phyloP scores from a whole-genome alignment of 441 rosid species.

The Adansonia gregorii region DNA sequence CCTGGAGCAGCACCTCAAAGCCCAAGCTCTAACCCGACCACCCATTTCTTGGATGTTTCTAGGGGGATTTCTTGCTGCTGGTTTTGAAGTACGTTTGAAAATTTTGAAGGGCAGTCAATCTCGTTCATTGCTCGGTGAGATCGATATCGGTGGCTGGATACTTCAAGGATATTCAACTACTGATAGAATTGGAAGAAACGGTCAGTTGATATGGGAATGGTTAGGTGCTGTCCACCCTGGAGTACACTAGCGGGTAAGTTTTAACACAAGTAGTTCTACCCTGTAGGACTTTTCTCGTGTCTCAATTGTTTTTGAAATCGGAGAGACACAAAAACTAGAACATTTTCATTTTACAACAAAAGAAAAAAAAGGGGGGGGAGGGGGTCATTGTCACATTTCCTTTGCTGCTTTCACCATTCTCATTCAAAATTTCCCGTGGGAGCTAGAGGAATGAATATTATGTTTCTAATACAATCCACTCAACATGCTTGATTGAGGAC shows the following conservation, averaged over 20 bases:
- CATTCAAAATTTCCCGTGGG: conserved; percentile 78
- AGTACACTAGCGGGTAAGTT: conserved; percentile 64
- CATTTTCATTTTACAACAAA: conserved; percentile 55
- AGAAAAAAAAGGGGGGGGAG: too few species aligned
- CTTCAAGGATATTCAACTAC: conserved; percentile 65
- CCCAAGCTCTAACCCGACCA: conserved; percentile 60
- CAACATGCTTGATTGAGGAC: background rate
- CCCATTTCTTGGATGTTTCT: conserved; percentile 91
- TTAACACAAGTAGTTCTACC: conserved; percentile 69
- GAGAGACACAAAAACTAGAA: conserved; percentile 64
- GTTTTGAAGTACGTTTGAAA: conserved; percentile 68
- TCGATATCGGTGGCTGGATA: conserved; percentile 51
- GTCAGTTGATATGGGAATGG: conserved; percentile 58
- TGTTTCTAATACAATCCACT: background rate
- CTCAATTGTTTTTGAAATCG: conserved; percentile 68
- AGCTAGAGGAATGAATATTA: conserved; percentile 44
- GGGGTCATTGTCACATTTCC: conserved; percentile 42
- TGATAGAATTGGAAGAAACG: conserved; percentile 74
- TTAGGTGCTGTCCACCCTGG: conserved; percentile 68
- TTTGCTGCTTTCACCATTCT: conserved; percentile 80
- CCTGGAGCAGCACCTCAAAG: conserved; percentile 41
- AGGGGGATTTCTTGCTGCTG: conserved; percentile 76
- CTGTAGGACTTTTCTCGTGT: conserved; percentile 83
- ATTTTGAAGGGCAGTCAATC: conserved; percentile 57
- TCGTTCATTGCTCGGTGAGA: conserved; percentile 44